Evolutionary conservation across 148 eudicot species (phyloP).

Genomic region (Spergularia bocconei): DNA sequence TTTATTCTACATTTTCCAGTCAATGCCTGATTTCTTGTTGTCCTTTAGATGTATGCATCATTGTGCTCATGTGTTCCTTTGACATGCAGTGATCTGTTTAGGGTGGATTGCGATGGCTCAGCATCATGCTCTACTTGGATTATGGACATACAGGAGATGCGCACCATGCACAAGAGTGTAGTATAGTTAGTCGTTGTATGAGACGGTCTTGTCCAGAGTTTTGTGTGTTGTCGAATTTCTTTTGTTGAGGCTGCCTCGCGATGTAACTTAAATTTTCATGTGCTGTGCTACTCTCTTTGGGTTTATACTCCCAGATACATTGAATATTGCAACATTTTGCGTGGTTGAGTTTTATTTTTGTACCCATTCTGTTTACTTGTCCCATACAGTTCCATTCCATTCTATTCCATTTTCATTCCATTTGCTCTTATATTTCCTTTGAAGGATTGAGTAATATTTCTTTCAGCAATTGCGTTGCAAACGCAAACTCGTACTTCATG

Average conservation of each 20-base stretch:
- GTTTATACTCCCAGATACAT: neutral
- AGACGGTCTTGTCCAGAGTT: neutral
- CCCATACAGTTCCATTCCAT: too few relatives aligned
- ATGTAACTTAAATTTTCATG: neutral
- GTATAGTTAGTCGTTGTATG: constrained; percentile 15
- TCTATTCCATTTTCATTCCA: too few relatives aligned
- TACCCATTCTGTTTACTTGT: too few relatives aligned
- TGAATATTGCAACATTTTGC: neutral
- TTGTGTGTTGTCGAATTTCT: neutral
- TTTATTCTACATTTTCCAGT: too few relatives aligned
- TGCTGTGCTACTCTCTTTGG: neutral
- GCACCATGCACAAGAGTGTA: neutral
- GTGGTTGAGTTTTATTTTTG: neutral
- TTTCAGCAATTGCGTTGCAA: too few relatives aligned
- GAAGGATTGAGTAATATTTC: too few relatives aligned
- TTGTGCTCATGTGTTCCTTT: neutral
- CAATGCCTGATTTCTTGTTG: too few relatives aligned
- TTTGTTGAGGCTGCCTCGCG: neutral
- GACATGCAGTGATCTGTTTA: constrained; percentile 17
- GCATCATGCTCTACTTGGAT: neutral
- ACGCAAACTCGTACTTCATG: too few relatives aligned
- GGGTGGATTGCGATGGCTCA: neutral
- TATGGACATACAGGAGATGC: constrained; percentile 5
- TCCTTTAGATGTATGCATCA: neutral
- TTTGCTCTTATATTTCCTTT: too few relatives aligned